Percentiles rank a stretch among this genome's conserved stretches.
Evolutionary conservation across 768 basidiomycete species (phyloP).

Genomic region (Asterophora lycoperdoides): DNA sequence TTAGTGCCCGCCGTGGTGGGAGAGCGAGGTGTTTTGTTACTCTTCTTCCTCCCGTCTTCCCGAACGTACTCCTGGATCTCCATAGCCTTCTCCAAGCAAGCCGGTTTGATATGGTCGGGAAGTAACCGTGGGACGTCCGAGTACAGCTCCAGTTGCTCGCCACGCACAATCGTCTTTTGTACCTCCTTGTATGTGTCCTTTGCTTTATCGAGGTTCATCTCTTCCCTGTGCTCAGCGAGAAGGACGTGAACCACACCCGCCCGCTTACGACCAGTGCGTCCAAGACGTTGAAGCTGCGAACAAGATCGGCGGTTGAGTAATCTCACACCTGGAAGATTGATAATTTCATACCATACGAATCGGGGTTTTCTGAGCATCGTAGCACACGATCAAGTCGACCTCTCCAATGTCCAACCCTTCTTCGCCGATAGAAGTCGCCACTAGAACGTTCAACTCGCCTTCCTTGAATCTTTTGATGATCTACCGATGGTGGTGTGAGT

Average conservation of each 20-base stretch:
- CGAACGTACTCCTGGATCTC: slow-evolving; percentile 73
- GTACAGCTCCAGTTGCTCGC: slow-evolving; percentile 86
- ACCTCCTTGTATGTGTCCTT: slow-evolving; percentile 83
- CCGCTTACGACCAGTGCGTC: slow-evolving; percentile 91
- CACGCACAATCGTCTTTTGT: slow-evolving; percentile 81
- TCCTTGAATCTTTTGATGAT: slow-evolving; percentile 83
- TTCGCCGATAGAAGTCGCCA: slow-evolving; percentile 96
- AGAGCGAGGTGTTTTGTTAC: slow-evolving; percentile 26
- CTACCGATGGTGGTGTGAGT: slow-evolving; percentile 35
- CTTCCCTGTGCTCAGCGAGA: slow-evolving; percentile 87
- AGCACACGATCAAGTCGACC: slow-evolving; percentile 93
- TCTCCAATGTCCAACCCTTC: slow-evolving; percentile 98
- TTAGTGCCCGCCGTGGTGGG: slow-evolving; percentile 40
- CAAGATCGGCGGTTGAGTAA: background rate
- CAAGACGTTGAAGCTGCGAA: slow-evolving; percentile 86
- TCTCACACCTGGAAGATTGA: background rate
- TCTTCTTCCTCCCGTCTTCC: slow-evolving; percentile 38
- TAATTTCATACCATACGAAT: slow-evolving; percentile 79
- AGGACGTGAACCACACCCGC: slow-evolving; percentile 88
- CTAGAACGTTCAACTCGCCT: slow-evolving; percentile 86
- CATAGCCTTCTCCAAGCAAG: slow-evolving; percentile 77
- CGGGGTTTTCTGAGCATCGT: slow-evolving; percentile 93
- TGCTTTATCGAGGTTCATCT: slow-evolving; percentile 85
- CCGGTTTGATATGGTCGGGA: slow-evolving; percentile 72
- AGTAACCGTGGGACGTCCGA: slow-evolving; percentile 87